A percentile compares a stretch with the other conserved stretches of the same genome.
Conservation (phyloP, 306 rosid species). For the Adenanthera pavonina region DNA sequence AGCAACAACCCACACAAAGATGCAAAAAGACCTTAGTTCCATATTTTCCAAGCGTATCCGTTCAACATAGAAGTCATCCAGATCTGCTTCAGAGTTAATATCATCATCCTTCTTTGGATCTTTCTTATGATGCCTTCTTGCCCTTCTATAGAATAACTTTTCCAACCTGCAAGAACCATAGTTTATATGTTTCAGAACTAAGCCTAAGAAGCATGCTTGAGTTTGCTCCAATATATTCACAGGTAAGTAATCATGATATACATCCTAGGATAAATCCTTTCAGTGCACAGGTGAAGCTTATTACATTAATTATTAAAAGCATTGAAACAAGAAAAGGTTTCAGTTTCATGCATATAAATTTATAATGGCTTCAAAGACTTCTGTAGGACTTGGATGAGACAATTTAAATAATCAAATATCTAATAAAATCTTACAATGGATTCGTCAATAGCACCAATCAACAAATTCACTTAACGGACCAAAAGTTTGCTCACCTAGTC, state of each 20-base stretch:
- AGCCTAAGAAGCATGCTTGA: constrained; percentile 15
- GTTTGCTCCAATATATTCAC: not conserved
- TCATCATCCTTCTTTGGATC: constrained; percentile 61
- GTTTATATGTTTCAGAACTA: not conserved
- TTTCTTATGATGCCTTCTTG: constrained; percentile 41
- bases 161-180: constrained; percentile 63
- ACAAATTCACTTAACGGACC: not conserved
- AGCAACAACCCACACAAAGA: constrained; percentile 18
- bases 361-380: not conserved
- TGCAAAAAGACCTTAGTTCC: constrained; percentile 67
- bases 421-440: not conserved
- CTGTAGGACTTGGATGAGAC: not conserved
- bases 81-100: constrained; percentile 41
- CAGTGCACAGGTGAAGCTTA: not conserved
- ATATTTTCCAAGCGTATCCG: constrained; percentile 79
- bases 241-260: not conserved
- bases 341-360: not conserved
- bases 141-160: constrained; percentile 45
- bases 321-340: constrained; percentile 4
- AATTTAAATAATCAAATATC: constrained; percentile 3
- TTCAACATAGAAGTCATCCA: constrained; percentile 60
- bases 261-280: not conserved
- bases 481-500: constrained; percentile 52
- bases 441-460: not conserved
- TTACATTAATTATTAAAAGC: not conserved